A percentile compares a stretch with the other conserved stretches of the same genome.
phyloP scores from a whole-genome alignment of 192 early-diverging fungal genomes.

The Coemansia sp. region DNA sequence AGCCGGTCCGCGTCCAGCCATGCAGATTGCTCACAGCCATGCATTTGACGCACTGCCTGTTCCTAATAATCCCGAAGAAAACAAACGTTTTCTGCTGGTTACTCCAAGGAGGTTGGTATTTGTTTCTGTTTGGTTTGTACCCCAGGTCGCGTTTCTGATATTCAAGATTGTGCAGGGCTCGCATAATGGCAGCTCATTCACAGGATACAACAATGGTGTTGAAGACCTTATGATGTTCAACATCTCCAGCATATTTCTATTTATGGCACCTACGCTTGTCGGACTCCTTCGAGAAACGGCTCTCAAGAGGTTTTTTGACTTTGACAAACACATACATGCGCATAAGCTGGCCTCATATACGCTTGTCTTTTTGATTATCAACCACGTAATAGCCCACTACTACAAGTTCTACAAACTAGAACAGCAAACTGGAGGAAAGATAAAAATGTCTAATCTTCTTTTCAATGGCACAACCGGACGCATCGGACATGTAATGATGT shows the following conservation, averaged over 20 bases:
- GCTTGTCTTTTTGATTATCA: conserved; percentile 63
- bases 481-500: conserved; percentile 64
- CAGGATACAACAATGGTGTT: conserved; percentile 27
- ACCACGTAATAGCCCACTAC: conserved; percentile 70
- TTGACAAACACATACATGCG: conserved; percentile 78
- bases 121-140: conserved; percentile 55
- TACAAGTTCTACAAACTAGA: conserved; percentile 60
- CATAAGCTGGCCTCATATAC: conserved; percentile 75
- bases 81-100: conserved; percentile 21
- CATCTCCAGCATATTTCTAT: conserved; percentile 58
- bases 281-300: conserved; percentile 67
- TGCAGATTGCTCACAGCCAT: conserved; percentile 22
- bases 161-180: conserved; percentile 51
- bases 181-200: conserved; percentile 39
- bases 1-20: conserved; percentile 10
- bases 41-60: conserved; percentile 31
- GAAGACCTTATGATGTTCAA: conserved; percentile 50
- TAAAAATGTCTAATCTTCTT: conserved; percentile 47
- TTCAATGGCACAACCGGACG: conserved; percentile 62
- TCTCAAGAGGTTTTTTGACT: conserved; percentile 63
- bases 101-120: conserved; percentile 41
- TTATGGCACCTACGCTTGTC: conserved; percentile 78
- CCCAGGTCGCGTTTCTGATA: conserved; percentile 57
- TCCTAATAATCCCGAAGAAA: not conserved
- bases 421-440: conserved; percentile 20